Conservation (phyloP, 2,329 filamentous ascomycete species). For the Beauveria pseudobassiana region DNA sequence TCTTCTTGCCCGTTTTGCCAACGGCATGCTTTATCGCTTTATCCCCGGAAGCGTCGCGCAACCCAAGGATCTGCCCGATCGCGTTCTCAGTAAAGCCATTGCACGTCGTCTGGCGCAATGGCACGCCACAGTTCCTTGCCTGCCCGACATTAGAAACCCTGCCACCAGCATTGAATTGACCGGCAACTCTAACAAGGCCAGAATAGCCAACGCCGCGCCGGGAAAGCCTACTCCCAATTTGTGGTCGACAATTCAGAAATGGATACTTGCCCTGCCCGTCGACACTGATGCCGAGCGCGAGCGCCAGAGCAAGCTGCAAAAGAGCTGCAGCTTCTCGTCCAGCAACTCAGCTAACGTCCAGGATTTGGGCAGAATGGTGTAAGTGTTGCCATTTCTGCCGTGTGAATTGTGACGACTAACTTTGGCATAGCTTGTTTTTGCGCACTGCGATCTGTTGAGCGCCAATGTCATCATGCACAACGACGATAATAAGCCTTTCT, state of each 20-base stretch:
- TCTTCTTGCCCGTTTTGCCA: conserved; percentile 85
- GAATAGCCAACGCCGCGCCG: conserved; percentile 47
- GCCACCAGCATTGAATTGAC: conserved; percentile 18
- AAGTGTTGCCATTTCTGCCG: conserved; percentile 26
- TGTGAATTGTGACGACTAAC: not conserved
- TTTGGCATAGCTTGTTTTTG: conserved; percentile 66
- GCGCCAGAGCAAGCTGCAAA: conserved; percentile 61
- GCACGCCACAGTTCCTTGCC: conserved; percentile 68
- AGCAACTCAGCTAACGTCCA: conserved; percentile 65
- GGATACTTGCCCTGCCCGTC: conserved; percentile 78
- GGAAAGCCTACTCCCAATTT: conserved; percentile 74
- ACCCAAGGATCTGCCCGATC: conserved; percentile 69
- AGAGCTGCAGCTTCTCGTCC: conserved; percentile 65
- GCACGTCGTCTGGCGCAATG: conserved; percentile 82
- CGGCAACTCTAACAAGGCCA: conserved; percentile 28
- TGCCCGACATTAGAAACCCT: conserved; percentile 29
- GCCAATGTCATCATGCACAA: conserved; percentile 85
- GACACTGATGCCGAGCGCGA: conserved; percentile 60
- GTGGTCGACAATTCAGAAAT: conserved; percentile 95
- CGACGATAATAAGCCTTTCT: conserved; percentile 25
- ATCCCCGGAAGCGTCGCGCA: conserved; percentile 74
- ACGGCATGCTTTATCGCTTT: conserved; percentile 92
- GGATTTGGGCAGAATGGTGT: conserved; percentile 71
- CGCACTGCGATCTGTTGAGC: conserved; percentile 91
- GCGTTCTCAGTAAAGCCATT: conserved; percentile 73